Evolutionary conservation across 305 asterid genomes (phyloP).

Genomic region (Fraxinus nigra): DNA sequence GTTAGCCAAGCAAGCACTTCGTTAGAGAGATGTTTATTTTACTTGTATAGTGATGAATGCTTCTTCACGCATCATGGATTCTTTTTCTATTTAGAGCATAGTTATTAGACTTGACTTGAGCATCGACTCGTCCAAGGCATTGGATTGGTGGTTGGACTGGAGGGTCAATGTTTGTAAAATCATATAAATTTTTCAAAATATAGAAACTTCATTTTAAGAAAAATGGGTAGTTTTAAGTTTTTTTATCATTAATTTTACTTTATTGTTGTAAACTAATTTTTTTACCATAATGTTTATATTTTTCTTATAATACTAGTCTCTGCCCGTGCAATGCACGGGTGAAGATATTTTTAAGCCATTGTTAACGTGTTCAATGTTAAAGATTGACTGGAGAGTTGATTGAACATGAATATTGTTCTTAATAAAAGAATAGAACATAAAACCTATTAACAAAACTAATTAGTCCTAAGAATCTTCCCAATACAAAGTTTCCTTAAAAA

Average conservation of each 20-base stretch:
- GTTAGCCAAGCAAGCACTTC: background rate
- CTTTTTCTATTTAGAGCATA: background rate
- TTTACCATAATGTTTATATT: background rate
- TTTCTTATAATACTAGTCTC: background rate
- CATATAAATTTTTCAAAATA: too few relatives aligned
- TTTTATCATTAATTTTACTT: background rate
- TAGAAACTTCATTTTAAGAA: too few relatives aligned
- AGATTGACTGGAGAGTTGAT: too few relatives aligned
- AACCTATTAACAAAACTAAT: too few relatives aligned
- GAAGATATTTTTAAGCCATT: too few relatives aligned
- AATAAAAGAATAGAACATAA: too few relatives aligned
- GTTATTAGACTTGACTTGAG: background rate
- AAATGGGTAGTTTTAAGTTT: background rate
- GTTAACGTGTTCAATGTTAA: too few relatives aligned
- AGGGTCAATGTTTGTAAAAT: background rate
- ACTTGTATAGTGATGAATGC: background rate
- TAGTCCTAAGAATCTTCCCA: too few relatives aligned
- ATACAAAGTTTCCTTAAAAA: too few relatives aligned
- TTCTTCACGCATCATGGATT: background rate
- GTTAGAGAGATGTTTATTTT: background rate
- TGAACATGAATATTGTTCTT: too few relatives aligned
- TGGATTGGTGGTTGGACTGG: background rate
- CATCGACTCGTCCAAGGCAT: background rate
- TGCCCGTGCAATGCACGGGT: too few relatives aligned
- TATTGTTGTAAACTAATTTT: too few relatives aligned